Evolutionary conservation across 2,329 filamentous ascomycete species (phyloP).

Genomic region (Ilyonectria robusta): DNA sequence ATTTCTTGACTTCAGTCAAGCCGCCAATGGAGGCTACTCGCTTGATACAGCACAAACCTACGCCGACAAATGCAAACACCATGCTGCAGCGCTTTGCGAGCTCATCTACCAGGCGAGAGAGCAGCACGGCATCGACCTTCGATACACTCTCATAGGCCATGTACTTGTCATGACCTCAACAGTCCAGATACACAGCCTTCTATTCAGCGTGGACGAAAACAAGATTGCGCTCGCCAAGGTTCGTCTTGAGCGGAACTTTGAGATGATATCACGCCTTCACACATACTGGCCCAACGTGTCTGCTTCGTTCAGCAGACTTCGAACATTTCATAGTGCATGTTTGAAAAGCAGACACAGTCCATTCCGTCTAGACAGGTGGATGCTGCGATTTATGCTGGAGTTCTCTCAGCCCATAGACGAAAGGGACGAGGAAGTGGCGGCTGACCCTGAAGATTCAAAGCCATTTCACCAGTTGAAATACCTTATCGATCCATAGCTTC

Average conservation of each 20-base stretch:
- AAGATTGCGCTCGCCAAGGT: slow-evolving; percentile 53
- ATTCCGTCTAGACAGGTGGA: slow-evolving; percentile 31
- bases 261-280: slow-evolving; percentile 58
- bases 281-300: slow-evolving; percentile 55
- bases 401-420: background rate
- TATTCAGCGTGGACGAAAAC: slow-evolving; percentile 56
- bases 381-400: slow-evolving; percentile 28
- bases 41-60: slow-evolving; percentile 38
- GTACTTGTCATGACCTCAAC: slow-evolving; percentile 63
- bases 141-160: slow-evolving; percentile 62
- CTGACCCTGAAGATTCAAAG: background rate
- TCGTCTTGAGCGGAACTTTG: slow-evolving; percentile 61
- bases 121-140: slow-evolving; percentile 56
- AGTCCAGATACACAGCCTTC: slow-evolving; percentile 61
- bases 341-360: slow-evolving; percentile 20
- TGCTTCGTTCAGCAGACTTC: slow-evolving; percentile 22
- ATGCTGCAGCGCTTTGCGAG: slow-evolving; percentile 57
- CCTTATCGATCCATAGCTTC: background rate
- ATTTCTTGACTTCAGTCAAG: slow-evolving; percentile 53
- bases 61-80: slow-evolving; percentile 56
- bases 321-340: slow-evolving; percentile 32
- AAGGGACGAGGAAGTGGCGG: background rate
- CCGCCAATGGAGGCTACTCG: slow-evolving; percentile 42
- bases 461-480: background rate
- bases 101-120: slow-evolving; percentile 57